Evolutionary conservation across 129 eudicot species (phyloP), one percentile per base, ranked within the genome.

Genomic region (Flaveria trinervia): DNA sequence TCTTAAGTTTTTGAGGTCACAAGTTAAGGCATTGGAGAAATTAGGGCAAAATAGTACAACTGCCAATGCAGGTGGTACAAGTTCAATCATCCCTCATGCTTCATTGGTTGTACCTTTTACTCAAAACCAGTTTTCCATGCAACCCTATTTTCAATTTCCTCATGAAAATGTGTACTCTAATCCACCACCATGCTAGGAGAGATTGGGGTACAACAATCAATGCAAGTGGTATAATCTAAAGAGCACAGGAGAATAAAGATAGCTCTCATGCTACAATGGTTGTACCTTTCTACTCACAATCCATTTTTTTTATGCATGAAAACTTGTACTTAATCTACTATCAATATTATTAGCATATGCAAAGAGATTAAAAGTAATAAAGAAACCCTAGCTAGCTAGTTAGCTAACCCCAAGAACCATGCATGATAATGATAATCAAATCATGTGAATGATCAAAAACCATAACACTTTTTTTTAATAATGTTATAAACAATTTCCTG

Each of bases 1-100:
- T 74, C 97, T 94, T 72, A 91, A 89, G 83, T 94, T 94, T 73
- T 79, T 94, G 45, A 88, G 92, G 80, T 89, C 97, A 64, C 97
- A 91, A 83, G 97, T 94, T 30, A 91, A 91, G 68, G 93, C 84
- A 61, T 83, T 91, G 70, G 98, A 94, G 70, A 80, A 84, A 4
- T 18, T 85, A 59, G 91, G 92, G 30, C 84, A 77, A n/a, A 82
- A 82, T 45, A 80, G 84, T 67, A 80, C 79, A 74, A 67, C 76
- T 12, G 46, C 74, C 36, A 80, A 28, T 80, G 83, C 83, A 71
- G 8, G 30, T 61, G 83, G 83, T 64, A 62, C 72, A 49, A 72
- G 60, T 57, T 71, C 85, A 28, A 23, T 18, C 71, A 50, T 52
- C 23, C 67, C 13, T 13, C 70, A 69, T 77, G 49, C 68, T 28